Conservation (phyloP, 2,329 filamentous ascomycete genomes). For the Cercospora sojina region DNA sequence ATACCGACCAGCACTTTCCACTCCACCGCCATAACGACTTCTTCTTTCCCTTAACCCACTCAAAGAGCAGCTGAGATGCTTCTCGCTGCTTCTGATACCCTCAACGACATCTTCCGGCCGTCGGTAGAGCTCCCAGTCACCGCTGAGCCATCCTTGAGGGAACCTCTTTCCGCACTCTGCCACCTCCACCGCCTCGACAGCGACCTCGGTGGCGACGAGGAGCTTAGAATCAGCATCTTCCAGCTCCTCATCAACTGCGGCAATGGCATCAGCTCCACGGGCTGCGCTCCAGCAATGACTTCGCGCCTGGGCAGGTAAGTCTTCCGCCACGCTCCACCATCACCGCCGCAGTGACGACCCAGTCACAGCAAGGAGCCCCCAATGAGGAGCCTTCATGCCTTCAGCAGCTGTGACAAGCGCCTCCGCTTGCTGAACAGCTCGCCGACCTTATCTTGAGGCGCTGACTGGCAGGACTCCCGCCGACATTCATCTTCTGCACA, state of each 20-base stretch:
- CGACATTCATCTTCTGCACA: not conserved
- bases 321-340: not conserved
- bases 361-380: not conserved
- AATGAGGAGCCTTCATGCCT: not conserved
- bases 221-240: not conserved
- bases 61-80: not conserved
- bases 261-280: not conserved
- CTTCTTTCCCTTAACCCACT: not conserved
- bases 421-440: not conserved
- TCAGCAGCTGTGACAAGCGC: not conserved
- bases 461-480: not conserved
- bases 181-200: not conserved
- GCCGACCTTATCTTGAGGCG: not conserved
- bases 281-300: not conserved
- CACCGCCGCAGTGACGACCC: not conserved
- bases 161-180: not conserved
- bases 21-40: not conserved
- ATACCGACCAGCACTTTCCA: not conserved
- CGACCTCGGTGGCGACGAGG: not conserved
- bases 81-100: not conserved
- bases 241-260: not conserved
- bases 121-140: not conserved
- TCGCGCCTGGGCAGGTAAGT: not conserved
- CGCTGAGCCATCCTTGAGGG: not conserved
- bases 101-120: not conserved